Conservation (phyloP, 805 yeast species). For the Kazachstania martiniae region DNA sequence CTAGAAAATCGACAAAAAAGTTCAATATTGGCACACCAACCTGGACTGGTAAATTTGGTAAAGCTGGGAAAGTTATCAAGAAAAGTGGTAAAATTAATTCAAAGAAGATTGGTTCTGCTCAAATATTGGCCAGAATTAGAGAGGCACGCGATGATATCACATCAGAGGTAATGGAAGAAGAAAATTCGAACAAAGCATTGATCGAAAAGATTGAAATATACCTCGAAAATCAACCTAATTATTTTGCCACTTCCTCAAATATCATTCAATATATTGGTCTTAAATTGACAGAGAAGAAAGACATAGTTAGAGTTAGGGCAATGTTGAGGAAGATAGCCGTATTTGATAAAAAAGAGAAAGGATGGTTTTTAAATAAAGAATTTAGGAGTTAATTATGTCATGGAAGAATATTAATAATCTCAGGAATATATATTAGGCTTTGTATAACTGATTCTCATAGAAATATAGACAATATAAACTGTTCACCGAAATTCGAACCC, state of each 20-base stretch:
- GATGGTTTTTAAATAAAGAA: slow-evolving; percentile 58
- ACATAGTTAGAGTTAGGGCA: slow-evolving; percentile 52
- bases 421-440: not conserved
- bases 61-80: slow-evolving; percentile 51
- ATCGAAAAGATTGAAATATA: slow-evolving; percentile 28
- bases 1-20: slow-evolving; percentile 33
- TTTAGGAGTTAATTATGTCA: slow-evolving; percentile 21
- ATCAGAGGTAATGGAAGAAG: slow-evolving; percentile 8
- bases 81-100: slow-evolving; percentile 1
- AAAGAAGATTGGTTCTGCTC: slow-evolving; percentile 11
- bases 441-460: not conserved
- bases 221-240: slow-evolving; percentile 28
- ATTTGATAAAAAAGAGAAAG: slow-evolving; percentile 50
- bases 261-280: slow-evolving; percentile 32
- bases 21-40: slow-evolving; percentile 73
- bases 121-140: slow-evolving; percentile 17
- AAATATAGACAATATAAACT: not conserved
- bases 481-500: slow-evolving; percentile 62
- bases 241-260: slow-evolving; percentile 39
- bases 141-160: slow-evolving; percentile 10
- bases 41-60: slow-evolving; percentile 91
- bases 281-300: slow-evolving; percentile 37
- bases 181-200: slow-evolving; percentile 1
- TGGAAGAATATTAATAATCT: not conserved
- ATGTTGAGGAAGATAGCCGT: slow-evolving; percentile 55